phyloP scores from a whole-genome alignment of 768 basidiomycete genomes.

The Pisolithus marmoratus region DNA sequence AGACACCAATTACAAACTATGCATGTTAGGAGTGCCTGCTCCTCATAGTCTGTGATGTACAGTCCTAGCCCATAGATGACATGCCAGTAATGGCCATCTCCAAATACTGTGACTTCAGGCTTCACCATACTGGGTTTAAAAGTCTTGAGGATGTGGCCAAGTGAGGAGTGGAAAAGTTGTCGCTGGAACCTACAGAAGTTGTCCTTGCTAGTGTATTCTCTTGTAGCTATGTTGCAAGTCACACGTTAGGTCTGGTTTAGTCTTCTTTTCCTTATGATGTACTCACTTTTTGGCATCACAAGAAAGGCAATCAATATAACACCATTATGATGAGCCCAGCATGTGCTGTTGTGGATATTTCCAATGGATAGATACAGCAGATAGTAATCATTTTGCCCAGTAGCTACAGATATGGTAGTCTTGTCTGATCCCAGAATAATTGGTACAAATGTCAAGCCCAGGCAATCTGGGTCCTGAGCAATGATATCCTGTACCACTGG shows the following conservation, averaged over 20 bases:
- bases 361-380: conserved; percentile 14
- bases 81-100: conserved; percentile 13
- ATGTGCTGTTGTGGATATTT: not conserved
- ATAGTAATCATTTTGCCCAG: conserved; percentile 16
- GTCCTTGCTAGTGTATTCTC: conserved; percentile 1
- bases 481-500: too few species aligned
- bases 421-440: conserved; percentile 19
- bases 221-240: not conserved
- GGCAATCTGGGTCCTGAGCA: not conserved
- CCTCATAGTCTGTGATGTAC: conserved; percentile 18
- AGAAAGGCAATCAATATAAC: too few species aligned
- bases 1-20: conserved; percentile 17
- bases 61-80: conserved; percentile 15
- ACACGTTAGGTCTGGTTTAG: not conserved
- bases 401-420: conserved; percentile 18
- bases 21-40: conserved; percentile 11
- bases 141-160: conserved; percentile 7
- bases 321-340: too few species aligned
- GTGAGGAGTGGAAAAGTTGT: conserved; percentile 18
- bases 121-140: conserved; percentile 10
- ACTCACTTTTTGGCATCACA: too few species aligned
- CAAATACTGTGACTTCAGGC: conserved; percentile 10
- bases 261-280: too few species aligned
- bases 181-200: conserved; percentile 12
- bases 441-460: conserved; percentile 10